Evolutionary conservation across 2,329 filamentous ascomycete genomes (phyloP), one percentile per base, ranked within the genome.

Genomic region (Hysterium pulicare): DNA sequence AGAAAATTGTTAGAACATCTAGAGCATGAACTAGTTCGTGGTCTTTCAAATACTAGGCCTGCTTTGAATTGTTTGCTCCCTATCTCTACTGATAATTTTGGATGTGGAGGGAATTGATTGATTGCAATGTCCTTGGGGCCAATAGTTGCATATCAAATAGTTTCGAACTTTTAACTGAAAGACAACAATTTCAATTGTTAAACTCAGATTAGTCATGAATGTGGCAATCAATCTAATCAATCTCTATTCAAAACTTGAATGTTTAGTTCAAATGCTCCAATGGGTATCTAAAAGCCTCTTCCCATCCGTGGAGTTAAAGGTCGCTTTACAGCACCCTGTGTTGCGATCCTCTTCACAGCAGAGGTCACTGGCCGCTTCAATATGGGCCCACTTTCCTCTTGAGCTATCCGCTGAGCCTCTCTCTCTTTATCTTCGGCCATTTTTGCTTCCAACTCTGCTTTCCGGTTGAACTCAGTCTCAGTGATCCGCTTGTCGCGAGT

Each of bases 391-490:
- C 37, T 57, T 47, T 65, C 58, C 45, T 69, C 66, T 32, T 66
- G 60, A 2, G 54, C 56, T 33, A 68, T 49, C 33, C 74, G 70
- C 47, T 79, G 73, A 54, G 86, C 79, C 48, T 86, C 82, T 16
- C 75, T 71, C 44, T 80, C 79, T 64, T 89, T 88, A 62, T 96
- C 90, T 50, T 86, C 83, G 1, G 86, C 89, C 86, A 96, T 96
- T 69, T 95, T 82, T 3, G 86, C 77, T 71, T 96, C 90, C 49
- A 96, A 90, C 68, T 96, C 90, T 78, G 95, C 90, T 67, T 87
- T 90, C 39, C 82, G 77, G 62, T 95, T 96, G 65, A 95, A 95
- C 64, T 96, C 91, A 13, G 83, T 84, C 70, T 97, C 91, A 0
- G 86, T 91, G 36, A 95, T 81, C 41, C 87, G 80, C 69, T 90